Evolutionary conservation across 306 rosid species (phyloP).

Genomic region (Vigna nakashimae): DNA sequence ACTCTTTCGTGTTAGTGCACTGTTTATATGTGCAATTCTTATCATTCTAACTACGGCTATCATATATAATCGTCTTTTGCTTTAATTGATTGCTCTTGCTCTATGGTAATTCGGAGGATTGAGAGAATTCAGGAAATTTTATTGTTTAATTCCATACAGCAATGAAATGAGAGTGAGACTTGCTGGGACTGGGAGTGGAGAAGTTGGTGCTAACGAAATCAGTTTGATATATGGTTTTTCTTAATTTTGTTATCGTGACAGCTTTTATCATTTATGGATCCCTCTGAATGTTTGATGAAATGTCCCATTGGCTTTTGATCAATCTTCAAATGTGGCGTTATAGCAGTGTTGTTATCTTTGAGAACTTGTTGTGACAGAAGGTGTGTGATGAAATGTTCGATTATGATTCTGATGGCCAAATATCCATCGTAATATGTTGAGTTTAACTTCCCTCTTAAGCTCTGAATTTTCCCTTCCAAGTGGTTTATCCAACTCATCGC

Average conservation of each 20-base stretch:
- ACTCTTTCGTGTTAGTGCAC: background rate
- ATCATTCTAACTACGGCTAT: background rate
- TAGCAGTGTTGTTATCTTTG: conserved; percentile 1
- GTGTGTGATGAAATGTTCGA: conserved; percentile 15
- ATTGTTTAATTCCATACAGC: background rate
- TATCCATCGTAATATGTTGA: background rate
- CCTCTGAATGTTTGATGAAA: conserved; percentile 19
- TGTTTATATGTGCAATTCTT: conserved; percentile 6
- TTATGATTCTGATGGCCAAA: conserved; percentile 31
- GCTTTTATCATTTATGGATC: background rate
- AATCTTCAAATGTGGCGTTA: background rate
- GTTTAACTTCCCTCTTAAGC: background rate
- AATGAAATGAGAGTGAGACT: background rate
- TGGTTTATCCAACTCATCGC: background rate
- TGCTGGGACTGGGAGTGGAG: background rate
- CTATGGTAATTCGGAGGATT: background rate
- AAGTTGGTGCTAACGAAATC: background rate
- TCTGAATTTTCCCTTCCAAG: background rate
- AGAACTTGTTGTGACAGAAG: background rate
- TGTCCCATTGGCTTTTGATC: conserved; percentile 7
- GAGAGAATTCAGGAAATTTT: background rate
- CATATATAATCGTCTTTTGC: background rate
- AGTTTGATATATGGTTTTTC: conserved; percentile 21
- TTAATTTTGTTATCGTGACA: background rate
- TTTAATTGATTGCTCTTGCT: background rate